Base-by-base conservation (phyloP, 2,329 filamentous ascomycete species). In the Aspergillus sergii region DNA sequence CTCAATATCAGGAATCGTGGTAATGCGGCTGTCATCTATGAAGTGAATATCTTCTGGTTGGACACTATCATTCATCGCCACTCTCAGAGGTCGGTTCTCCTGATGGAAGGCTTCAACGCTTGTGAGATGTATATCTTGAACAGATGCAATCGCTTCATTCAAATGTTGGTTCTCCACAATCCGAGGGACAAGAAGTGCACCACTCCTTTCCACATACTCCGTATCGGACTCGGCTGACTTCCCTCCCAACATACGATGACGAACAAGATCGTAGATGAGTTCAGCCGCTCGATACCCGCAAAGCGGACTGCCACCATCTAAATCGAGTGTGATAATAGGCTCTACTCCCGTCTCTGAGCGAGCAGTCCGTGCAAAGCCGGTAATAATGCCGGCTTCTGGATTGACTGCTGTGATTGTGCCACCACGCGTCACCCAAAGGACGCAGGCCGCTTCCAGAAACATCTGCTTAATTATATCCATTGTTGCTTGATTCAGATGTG, bases 301-400 rank as follows among this genome's bases (percentile, higher is more conserved):
- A 4, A 71, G 46, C 7, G 61, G 39, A 11, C 59, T 55, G 14
- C 58, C 28, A 4, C 48, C 61, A 41, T 70, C 69, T 6, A 74
- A 30, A 14, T 74, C 69, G 10, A 74, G 64, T 9, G 68, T 73
- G 2, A 74, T 36, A 4, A 74, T 72, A 4, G 61, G 60, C 1
- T 61, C 59, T 3, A 68, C 65, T 1, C 66, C 72, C 2, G 69
- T 69, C 55, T 74, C 72, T 3, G 71, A 68, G 9, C 72, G 70
- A 3, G 72, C 71, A 14, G 72, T 72, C 46, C 72, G 62, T 58
- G 70, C 64, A 53, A 74, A 69, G 10, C 72, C 72, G 21, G 63
- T 53, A 7, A 62, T 61, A 8, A 74, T 56, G 3, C 60, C 67
- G 7, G 60, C 65, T 12, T 65, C 60, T 4, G 72, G 72, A 21